Evolutionary conservation across 2,329 filamentous ascomycete species (phyloP).

Genomic region (Phaeosphaeria sp.): DNA sequence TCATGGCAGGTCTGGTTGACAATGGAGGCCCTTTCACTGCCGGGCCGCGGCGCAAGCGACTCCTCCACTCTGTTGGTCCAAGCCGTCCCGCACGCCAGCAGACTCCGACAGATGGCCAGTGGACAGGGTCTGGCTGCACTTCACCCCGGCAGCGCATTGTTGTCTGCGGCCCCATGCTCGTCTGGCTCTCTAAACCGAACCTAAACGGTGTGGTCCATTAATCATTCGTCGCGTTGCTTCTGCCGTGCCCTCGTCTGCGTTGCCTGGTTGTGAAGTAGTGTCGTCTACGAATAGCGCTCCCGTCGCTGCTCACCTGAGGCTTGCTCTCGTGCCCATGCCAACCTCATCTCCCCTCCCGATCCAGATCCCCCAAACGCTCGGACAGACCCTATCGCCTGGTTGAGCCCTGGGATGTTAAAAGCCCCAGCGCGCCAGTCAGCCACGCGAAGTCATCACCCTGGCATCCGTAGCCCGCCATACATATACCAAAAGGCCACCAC

Average conservation of each 20-base stretch:
- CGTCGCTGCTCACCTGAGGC: slow-evolving; percentile 45
- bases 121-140: slow-evolving; percentile 43
- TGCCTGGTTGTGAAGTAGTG: slow-evolving; percentile 48
- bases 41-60: slow-evolving; percentile 46
- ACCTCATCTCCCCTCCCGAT: slow-evolving; percentile 47
- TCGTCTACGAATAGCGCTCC: slow-evolving; percentile 44
- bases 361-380: slow-evolving; percentile 50
- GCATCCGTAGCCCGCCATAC: slow-evolving; percentile 50
- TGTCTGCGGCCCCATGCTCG: slow-evolving; percentile 40
- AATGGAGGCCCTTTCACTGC: slow-evolving; percentile 22
- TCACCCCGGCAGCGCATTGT: slow-evolving; percentile 44
- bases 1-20: slow-evolving; percentile 19
- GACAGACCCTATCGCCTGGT: slow-evolving; percentile 52
- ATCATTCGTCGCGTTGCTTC: slow-evolving; percentile 46
- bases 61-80: slow-evolving; percentile 46
- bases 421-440: slow-evolving; percentile 50
- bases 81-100: slow-evolving; percentile 49
- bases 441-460: slow-evolving; percentile 50
- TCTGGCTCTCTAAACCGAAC: slow-evolving; percentile 35
- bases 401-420: slow-evolving; percentile 38
- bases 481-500: slow-evolving; percentile 51
- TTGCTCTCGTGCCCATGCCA: slow-evolving; percentile 39
- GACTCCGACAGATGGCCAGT: slow-evolving; percentile 41
- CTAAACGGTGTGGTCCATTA: slow-evolving; percentile 48
- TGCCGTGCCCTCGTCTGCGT: slow-evolving; percentile 49